phyloP scores from a whole-genome alignment of 164 flowering plant genomes.

The Chloranthus sessilifolius region DNA sequence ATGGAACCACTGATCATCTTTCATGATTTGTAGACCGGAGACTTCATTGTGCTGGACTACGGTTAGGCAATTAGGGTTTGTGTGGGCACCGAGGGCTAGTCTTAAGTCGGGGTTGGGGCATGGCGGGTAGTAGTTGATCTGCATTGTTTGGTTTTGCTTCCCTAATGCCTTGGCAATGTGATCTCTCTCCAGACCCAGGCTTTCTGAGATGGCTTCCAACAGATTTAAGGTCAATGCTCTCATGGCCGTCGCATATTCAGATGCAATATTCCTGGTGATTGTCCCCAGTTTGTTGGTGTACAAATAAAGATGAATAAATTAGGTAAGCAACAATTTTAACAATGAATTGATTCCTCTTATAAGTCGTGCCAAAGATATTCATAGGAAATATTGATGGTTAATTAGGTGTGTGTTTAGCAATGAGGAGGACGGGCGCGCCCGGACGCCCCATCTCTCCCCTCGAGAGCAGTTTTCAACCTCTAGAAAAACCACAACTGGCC shows the following conservation, averaged over 20 bases:
- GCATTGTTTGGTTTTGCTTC: slow-evolving; percentile 74
- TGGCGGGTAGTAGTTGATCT: slow-evolving; percentile 15
- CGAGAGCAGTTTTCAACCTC: no score
- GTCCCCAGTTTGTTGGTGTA: no score
- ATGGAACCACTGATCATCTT: slow-evolving; percentile 28
- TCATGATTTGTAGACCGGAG: slow-evolving; percentile 38
- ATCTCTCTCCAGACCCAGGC: slow-evolving; percentile 63
- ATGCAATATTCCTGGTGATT: slow-evolving; percentile 24
- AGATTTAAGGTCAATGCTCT: slow-evolving; percentile 51
- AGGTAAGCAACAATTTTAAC: no score
- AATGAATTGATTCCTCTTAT: no score
- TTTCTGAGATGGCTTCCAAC: slow-evolving; percentile 58
- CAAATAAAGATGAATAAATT: no score
- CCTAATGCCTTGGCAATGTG: slow-evolving; percentile 46
- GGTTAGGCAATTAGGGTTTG: slow-evolving; percentile 15
- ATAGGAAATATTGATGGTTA: no score
- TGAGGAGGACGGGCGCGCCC: no score
- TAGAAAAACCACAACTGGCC: no score
- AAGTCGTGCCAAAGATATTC: no score
- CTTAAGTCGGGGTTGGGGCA: slow-evolving; percentile 22
- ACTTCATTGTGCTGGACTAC: slow-evolving; percentile 36
- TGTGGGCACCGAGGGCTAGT: slow-evolving; percentile 8
- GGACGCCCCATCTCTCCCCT: no score
- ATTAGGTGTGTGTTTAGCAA: no score
- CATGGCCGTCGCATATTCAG: slow-evolving; percentile 51